Conservation (phyloP, 1,139 yeast species). For the Saccharomyces hybrid region DNA sequence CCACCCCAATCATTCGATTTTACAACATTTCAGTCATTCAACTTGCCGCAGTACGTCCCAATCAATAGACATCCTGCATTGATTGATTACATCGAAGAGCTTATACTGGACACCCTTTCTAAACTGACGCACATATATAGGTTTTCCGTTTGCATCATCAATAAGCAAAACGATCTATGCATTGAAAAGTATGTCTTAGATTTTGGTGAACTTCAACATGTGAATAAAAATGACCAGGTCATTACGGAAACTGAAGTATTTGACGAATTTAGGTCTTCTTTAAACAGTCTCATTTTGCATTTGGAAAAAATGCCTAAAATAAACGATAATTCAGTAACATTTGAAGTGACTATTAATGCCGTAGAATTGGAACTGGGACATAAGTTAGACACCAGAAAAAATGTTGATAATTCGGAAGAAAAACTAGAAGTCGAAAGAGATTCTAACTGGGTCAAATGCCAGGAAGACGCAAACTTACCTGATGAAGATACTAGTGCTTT, state of each 20-base stretch:
- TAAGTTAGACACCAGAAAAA: conserved; percentile 6
- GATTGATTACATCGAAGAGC: conserved; percentile 27
- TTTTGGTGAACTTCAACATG: conserved; percentile 28
- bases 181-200: conserved; percentile 28
- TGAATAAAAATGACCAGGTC: conserved; percentile 9
- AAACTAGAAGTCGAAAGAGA: conserved; percentile 21
- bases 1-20: conserved; percentile 28
- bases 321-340: conserved; percentile 23
- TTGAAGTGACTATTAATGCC: conserved; percentile 26
- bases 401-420: conserved; percentile 11
- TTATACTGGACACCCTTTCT: conserved; percentile 21
- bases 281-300: conserved; percentile 23
- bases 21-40: conserved; percentile 31
- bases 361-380: conserved; percentile 25
- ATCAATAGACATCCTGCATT: conserved; percentile 27
- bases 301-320: conserved; percentile 22
- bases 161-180: conserved; percentile 16
- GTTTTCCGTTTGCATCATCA: conserved; percentile 20
- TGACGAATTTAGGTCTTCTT: conserved; percentile 28
- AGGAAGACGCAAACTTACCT: conserved; percentile 19
- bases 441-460: conserved; percentile 26
- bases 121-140: conserved; percentile 22
- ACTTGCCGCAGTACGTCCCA: conserved; percentile 29
- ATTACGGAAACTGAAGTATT: conserved; percentile 23
- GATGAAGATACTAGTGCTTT: conserved; percentile 1